These are phyloP conservation scores for Heterococcus sp. DNA, from an alignment of 108 stramenopile species.

Conservation along the genomic window DNA sequence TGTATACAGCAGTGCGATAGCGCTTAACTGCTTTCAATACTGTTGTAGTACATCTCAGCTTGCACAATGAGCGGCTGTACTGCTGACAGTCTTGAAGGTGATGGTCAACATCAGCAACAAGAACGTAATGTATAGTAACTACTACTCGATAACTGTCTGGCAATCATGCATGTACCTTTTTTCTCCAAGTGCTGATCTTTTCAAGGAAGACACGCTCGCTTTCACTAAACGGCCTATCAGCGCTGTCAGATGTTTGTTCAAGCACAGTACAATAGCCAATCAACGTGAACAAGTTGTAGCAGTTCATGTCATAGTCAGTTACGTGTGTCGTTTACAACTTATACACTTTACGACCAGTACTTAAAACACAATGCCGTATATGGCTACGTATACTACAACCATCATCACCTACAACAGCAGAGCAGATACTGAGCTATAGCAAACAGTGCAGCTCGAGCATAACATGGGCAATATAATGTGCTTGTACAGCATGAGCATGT, in stretches of 20 bases:
- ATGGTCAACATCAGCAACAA: background rate
- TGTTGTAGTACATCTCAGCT: background rate
- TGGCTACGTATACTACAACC: background rate
- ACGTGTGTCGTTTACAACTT: background rate
- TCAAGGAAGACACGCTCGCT: background rate
- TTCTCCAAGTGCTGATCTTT: background rate
- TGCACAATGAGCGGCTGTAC: background rate
- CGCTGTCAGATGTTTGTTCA: background rate
- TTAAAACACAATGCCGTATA: too few species aligned
- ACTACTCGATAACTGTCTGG: too few species aligned
- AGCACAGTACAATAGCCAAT: background rate
- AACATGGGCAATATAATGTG: background rate
- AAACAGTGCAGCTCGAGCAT: too few species aligned
- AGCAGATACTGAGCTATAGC: too few species aligned
- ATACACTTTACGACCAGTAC: too few species aligned
- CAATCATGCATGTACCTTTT: too few species aligned
- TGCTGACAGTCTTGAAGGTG: background rate
- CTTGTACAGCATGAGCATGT: background rate
- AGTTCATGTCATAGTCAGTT: background rate
- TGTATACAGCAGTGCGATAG: background rate
- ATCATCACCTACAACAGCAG: too few species aligned
- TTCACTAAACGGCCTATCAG: background rate
- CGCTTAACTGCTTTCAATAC: background rate
- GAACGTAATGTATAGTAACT: background rate
- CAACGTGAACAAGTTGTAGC: background rate